Conservation (phyloP, 2,329 filamentous ascomycete genomes). For the Penicillium brevicompactum region DNA sequence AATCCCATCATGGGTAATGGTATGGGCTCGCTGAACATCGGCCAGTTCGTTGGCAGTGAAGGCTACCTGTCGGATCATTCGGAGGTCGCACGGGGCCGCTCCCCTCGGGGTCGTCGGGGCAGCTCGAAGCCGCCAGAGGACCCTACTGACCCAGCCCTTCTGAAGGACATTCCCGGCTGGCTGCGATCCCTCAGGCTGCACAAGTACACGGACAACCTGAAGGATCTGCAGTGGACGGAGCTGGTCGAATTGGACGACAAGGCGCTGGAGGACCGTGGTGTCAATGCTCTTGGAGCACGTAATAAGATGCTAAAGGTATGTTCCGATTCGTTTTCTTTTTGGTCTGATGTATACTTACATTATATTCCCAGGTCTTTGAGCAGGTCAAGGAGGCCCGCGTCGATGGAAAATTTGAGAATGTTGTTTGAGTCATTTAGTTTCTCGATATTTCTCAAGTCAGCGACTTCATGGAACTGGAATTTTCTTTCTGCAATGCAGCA, state of each 20-base stretch:
- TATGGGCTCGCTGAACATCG: constrained; percentile 70
- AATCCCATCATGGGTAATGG: constrained; percentile 72
- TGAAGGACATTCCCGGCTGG: constrained; percentile 96
- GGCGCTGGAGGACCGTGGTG: constrained; percentile 86
- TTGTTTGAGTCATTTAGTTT: constrained; percentile 26
- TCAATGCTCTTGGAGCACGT: constrained; percentile 90
- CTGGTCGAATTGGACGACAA: constrained; percentile 90
- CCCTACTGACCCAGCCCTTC: constrained; percentile 83
- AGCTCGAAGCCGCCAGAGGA: constrained; percentile 98
- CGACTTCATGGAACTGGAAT: constrained; percentile 20
- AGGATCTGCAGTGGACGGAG: constrained; percentile 96
- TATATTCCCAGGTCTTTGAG: constrained; percentile 71
- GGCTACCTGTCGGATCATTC: constrained; percentile 94
- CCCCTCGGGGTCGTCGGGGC: constrained; percentile 85
- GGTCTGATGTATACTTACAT: constrained; percentile 23
- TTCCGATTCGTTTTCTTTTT: neutral
- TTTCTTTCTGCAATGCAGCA: constrained; percentile 30
- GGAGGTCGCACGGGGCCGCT: constrained; percentile 85
- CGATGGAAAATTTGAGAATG: constrained; percentile 65
- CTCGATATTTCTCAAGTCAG: constrained; percentile 16
- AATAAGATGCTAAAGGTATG: constrained; percentile 95
- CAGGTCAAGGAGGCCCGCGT: constrained; percentile 83
- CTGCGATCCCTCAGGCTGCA: constrained; percentile 90
- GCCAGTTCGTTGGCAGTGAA: constrained; percentile 72
- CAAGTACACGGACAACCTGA: constrained; percentile 98